These are phyloP conservation scores for Sclerotinia trifoliorum DNA, from an alignment of 2,329 filamentous ascomycete species.

Conservation along the genomic window DNA sequence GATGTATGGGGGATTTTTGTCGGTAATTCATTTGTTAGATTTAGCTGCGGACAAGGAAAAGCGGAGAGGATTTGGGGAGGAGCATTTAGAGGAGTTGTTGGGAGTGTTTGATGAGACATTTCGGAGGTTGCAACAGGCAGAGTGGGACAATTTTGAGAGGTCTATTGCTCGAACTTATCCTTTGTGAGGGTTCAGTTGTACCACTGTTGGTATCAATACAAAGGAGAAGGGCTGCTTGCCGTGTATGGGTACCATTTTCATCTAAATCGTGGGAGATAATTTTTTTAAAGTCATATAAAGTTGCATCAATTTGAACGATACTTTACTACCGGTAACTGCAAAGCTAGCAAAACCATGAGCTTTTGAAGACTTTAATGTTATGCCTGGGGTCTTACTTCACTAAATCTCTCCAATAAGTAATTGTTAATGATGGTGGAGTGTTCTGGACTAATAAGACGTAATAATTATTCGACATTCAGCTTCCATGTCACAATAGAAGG, in stretches of 20 bases:
- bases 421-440: background rate
- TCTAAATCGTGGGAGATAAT: background rate
- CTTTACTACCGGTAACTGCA: background rate
- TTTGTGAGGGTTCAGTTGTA: background rate
- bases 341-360: background rate
- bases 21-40: background rate
- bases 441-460: too few species aligned
- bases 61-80: background rate
- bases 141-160: background rate
- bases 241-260: background rate
- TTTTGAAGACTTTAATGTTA: background rate
- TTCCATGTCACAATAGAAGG: background rate
- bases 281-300: too few species aligned
- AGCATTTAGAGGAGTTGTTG: background rate
- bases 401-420: background rate
- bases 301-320: too few species aligned
- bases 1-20: background rate
- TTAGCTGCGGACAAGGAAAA: background rate
- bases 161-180: too few species aligned
- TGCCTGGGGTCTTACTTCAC: background rate
- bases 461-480: too few species aligned
- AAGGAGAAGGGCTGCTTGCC: background rate
- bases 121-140: background rate
- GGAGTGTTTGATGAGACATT: background rate
- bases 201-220: background rate